Base-by-base conservation (phyloP, 2,329 filamentous ascomycete species). In the Pseudogymnoascus sp. region DNA sequence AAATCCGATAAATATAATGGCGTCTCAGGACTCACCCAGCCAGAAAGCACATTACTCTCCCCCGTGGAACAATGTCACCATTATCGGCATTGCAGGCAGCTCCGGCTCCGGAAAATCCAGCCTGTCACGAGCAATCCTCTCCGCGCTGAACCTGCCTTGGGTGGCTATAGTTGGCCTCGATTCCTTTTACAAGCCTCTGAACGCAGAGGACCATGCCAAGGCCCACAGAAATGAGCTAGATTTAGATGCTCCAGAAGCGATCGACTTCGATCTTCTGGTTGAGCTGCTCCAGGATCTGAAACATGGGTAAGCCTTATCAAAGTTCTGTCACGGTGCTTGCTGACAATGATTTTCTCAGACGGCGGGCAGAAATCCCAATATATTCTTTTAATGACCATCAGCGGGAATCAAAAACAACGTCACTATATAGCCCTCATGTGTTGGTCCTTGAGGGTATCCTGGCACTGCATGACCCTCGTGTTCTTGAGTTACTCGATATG, bases 91-190 rank as follows among this genome's bases (percentile, higher is more conserved):
- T 70, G 93, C 95, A 68, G 95, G 95, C 39, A 95, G 91, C 76
- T 97, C 93, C 29, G 95, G 95, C 45, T 97, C 93, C 26, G 80
- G 93, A 64, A 99, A 99, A 80, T 97, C 93, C 5, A 97, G 93
- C 5, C 79, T 99, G 62, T 93, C 95, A 34, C 85, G 96, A 74
- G 91, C 93, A 67, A 96, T 99, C 70, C 90, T 97, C 68, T 88
- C 85, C 71, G 88, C 90, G 71, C 79, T 99, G 70, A 96, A 95
- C 76, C 79, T 99, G 67, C 95, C 95, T 64, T 99, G 95, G 93
- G 95, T 99, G 66, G 93, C 97, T 60, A 97, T 99, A 76, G 77
- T 99, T 70, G 96, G 93, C 45, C 97, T 99, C 88, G 95, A 99
- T 76, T 97, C 93, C 11, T 99, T 96, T 76, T 99, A 99, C 79